Conservation (phyloP, 768 basidiomycete genomes). For the Kwoniella pini region DNA sequence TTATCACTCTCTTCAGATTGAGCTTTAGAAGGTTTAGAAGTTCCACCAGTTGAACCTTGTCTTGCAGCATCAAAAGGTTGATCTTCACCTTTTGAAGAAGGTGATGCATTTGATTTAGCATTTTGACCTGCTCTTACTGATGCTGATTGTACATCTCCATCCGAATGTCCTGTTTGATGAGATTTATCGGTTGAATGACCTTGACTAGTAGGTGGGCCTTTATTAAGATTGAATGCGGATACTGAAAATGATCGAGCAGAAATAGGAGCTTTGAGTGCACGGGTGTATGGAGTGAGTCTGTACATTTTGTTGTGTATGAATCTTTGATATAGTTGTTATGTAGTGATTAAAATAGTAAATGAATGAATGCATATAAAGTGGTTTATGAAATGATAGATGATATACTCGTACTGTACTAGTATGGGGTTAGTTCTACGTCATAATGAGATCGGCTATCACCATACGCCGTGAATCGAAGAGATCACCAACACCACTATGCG, state of each 20-base stretch:
- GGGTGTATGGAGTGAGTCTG: conserved; percentile 1
- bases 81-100: conserved; percentile 10
- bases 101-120: conserved; percentile 15
- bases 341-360: not conserved
- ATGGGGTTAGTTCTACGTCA: not conserved
- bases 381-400: too few species aligned
- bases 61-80: conserved; percentile 45
- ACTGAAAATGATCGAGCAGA: conserved; percentile 10
- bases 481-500: too few species aligned
- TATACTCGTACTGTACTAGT: not conserved
- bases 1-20: conserved; percentile 22
- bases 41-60: conserved; percentile 31
- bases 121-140: conserved; percentile 35
- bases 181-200: conserved; percentile 48
- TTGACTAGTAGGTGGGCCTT: conserved; percentile 25
- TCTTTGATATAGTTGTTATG: not conserved
- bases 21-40: conserved; percentile 21
- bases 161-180: conserved; percentile 29
- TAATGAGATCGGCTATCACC: not conserved
- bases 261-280: not conserved
- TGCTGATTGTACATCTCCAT: conserved; percentile 44
- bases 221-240: conserved; percentile 1
- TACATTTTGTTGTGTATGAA: too few species aligned
- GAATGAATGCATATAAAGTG: not conserved
- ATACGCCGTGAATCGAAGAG: too few species aligned